Evolutionary conservation across 805 yeast species (phyloP), one percentile per base, ranked within the genome.

Genomic region (Starmerella davenportii): DNA sequence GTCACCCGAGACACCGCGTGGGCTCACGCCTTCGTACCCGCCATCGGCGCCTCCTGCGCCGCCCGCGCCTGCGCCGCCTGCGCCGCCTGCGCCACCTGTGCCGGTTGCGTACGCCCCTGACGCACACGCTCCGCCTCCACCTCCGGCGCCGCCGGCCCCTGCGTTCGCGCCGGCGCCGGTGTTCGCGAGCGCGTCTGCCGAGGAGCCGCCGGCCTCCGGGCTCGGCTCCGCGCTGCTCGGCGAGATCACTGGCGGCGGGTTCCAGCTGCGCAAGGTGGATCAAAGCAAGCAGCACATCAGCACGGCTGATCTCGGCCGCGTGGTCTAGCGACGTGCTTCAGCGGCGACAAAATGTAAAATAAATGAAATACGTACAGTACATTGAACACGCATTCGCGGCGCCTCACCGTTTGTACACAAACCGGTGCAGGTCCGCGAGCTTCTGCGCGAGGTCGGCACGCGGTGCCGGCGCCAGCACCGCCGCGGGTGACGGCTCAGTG

Each of bases 91-190:
- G 5, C 30, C 47, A 4, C 28, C 41, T 4, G 30, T 42, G 4
- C 25, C 38, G 16, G 35, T 38, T 3, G 34, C 39, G 4, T 28
- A 24, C 11, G 33, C 38, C 9, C 39, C 30, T 21, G 30, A 23
- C 5, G 37, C 35, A 9, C 38, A 24, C 7, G 35, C 59, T 21
- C 52, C 57, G 9, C 40, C 53, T 16, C 51, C 59, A 7, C 4
- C 43, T 51, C 8, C 48, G 53, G 16, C 52, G 14, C 35, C 48
- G n/a, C 49, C 51, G 18, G 37, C 54, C 18, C 55, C 59, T 2
- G 55, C 64, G 16, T 57, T 66, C 5, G 62, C 70, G 2, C 66
- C 72, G 11, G 65, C 69, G 13, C 50, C 63, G 15, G 65, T 65
- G 5, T 7, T 14, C 19, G 13, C 32, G 9, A 9, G 11, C 8